Percentiles rank a stretch among this genome's conserved stretches.
Conservation (phyloP, 305 asterid genomes). For the Rubia tinctorum region DNA sequence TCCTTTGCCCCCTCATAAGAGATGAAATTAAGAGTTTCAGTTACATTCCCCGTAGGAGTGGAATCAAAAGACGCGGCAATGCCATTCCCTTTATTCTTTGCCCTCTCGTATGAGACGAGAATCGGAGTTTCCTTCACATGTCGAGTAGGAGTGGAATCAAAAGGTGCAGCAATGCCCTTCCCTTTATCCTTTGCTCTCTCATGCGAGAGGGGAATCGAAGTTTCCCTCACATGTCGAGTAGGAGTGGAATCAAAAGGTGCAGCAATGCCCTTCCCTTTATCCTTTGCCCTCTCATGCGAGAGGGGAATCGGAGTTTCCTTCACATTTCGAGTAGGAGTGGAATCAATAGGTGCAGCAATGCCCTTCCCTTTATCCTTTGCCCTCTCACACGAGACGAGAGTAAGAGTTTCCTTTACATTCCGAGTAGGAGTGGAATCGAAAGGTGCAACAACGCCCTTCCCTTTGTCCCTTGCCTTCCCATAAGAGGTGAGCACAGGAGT, state of each 20-base stretch:
- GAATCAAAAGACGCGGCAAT: constrained; percentile 24
- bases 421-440: no score
- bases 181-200: constrained; percentile 28
- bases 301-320: no score
- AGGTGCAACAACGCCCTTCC: no score
- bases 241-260: neutral
- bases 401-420: constrained; percentile 9
- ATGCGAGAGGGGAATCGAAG: neutral
- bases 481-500: constrained; percentile 17
- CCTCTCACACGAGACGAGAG: constrained; percentile 24
- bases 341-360: no score
- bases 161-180: constrained; percentile 18
- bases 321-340: no score
- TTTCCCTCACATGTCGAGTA: neutral
- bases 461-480: constrained; percentile 18
- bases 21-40: neutral
- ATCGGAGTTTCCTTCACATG: constrained; percentile 16
- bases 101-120: constrained; percentile 20
- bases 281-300: constrained; percentile 1
- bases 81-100: constrained; percentile 22
- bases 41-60: constrained; percentile 19
- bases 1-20: constrained; percentile 24
- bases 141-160: constrained; percentile 23
- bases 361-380: neutral
- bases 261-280: no score